Percentiles rank a stretch among this genome's conserved stretches.
phyloP scores from a whole-genome alignment of 2,329 filamentous ascomycete genomes.

The Ceratocystis papillata region DNA sequence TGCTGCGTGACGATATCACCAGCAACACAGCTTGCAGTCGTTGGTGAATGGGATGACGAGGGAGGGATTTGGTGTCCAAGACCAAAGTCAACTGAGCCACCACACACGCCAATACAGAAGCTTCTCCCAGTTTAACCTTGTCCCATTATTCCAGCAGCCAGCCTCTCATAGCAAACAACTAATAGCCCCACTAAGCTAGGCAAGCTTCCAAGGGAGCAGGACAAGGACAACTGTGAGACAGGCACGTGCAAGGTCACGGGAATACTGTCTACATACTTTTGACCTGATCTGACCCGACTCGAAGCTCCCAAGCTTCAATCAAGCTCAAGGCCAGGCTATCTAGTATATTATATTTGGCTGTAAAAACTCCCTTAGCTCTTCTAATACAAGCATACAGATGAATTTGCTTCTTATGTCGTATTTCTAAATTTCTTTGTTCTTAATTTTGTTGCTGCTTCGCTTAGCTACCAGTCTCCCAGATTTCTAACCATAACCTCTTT shows the following conservation, averaged over 20 bases:
- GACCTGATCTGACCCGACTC: neutral
- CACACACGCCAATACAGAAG: conserved; percentile 9
- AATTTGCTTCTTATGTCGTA: no score
- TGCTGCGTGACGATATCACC: conserved; percentile 3
- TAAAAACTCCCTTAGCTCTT: no score
- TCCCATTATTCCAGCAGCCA: conserved; percentile 14
- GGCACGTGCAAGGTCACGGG: conserved; percentile 21
- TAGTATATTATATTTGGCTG: no score
- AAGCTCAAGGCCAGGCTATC: no score
- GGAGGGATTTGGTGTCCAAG: conserved; percentile 17
- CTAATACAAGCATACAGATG: no score
- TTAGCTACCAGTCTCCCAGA: no score
- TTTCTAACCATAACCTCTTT: no score
- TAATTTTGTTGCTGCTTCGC: no score
- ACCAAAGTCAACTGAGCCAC: conserved; percentile 17
- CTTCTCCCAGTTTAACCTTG: conserved; percentile 13
- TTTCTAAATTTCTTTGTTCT: no score
- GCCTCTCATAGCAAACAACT: conserved; percentile 12
- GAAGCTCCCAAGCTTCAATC: no score
- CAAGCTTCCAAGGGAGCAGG: conserved; percentile 13
- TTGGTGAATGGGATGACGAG: conserved; percentile 22
- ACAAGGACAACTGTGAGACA: neutral
- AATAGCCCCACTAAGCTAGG: conserved; percentile 23
- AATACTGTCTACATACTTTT: conserved; percentile 7
- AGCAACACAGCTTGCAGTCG: conserved; percentile 6